These are phyloP conservation scores for Drosera spatulata DNA, from an alignment of 179 eudicot genomes.

Conservation along the genomic window DNA sequence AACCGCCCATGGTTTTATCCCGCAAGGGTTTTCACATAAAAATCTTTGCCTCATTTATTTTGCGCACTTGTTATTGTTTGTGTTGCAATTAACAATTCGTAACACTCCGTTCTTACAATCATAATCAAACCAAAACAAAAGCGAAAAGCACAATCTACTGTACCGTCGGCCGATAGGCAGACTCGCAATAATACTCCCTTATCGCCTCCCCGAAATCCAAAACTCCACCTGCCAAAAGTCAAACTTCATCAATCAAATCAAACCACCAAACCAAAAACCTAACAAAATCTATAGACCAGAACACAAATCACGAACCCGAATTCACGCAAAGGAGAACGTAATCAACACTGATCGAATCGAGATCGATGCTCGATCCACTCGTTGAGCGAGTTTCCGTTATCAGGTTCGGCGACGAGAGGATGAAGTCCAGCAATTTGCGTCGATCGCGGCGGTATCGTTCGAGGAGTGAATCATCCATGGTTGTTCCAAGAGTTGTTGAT, in stretches of 20 bases:
- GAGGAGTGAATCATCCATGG: too few relatives aligned
- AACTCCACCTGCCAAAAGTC: conserved; percentile 36
- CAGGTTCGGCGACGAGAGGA: too few relatives aligned
- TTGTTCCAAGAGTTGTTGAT: too few relatives aligned
- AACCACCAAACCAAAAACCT: neutral
- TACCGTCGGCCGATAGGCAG: conserved; percentile 55
- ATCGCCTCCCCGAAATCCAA: conserved; percentile 63
- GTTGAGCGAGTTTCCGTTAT: too few relatives aligned
- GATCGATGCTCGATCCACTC: too few relatives aligned
- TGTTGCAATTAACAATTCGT: too few relatives aligned
- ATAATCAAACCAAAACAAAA: neutral
- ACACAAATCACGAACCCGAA: conserved; percentile 27
- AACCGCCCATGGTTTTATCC: too few relatives aligned
- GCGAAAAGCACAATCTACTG: neutral
- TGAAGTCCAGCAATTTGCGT: too few relatives aligned
- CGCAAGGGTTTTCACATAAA: too few relatives aligned
- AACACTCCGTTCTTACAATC: neutral
- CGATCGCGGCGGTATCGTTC: too few relatives aligned
- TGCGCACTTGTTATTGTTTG: too few relatives aligned
- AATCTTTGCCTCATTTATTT: too few relatives aligned
- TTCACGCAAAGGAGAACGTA: conserved; percentile 48
- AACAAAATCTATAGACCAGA: neutral
- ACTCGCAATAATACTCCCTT: conserved; percentile 33
- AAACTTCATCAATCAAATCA: neutral
- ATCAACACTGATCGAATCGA: conserved; percentile 57